phyloP scores from a whole-genome alignment of 257 asterid species.

The Gentiana dahurica region DNA sequence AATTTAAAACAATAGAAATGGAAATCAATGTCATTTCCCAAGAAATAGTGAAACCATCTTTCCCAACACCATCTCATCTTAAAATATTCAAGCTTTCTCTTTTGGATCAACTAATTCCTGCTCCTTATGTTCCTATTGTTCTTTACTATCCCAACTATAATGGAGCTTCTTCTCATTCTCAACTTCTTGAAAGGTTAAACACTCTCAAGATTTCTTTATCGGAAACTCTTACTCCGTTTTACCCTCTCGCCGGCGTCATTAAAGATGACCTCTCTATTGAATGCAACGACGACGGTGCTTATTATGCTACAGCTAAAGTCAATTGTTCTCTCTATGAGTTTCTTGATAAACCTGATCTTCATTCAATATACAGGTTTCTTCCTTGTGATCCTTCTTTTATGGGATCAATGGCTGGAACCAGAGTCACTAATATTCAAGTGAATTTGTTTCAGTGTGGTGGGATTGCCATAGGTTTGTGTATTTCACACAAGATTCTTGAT shows the following conservation, averaged over 20 bases:
- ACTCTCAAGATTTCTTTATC: slow-evolving; percentile 46
- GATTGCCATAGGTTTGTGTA: slow-evolving; percentile 52
- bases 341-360: slow-evolving; percentile 38
- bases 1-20: slow-evolving; percentile 10
- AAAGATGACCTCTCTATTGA: slow-evolving; percentile 43
- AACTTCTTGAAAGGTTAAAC: slow-evolving; percentile 10
- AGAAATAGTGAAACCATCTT: slow-evolving; percentile 47
- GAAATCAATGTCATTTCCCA: slow-evolving; percentile 33
- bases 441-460: slow-evolving; percentile 66
- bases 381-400: slow-evolving; percentile 33
- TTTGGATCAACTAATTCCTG: slow-evolving; percentile 67
- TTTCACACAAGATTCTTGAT: slow-evolving; percentile 60
- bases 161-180: neutral
- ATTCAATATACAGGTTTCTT: slow-evolving; percentile 26
- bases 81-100: slow-evolving; percentile 35
- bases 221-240: slow-evolving; percentile 32
- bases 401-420: slow-evolving; percentile 20
- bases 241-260: slow-evolving; percentile 64
- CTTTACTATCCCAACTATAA: slow-evolving; percentile 38
- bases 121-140: slow-evolving; percentile 63
- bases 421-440: slow-evolving; percentile 44
- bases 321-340: slow-evolving; percentile 20
- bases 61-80: slow-evolving; percentile 56
- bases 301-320: slow-evolving; percentile 32
- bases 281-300: slow-evolving; percentile 61